Evolutionary conservation across 345 rosid genomes (phyloP).

Genomic region (Cardamine chenopodiifolia): DNA sequence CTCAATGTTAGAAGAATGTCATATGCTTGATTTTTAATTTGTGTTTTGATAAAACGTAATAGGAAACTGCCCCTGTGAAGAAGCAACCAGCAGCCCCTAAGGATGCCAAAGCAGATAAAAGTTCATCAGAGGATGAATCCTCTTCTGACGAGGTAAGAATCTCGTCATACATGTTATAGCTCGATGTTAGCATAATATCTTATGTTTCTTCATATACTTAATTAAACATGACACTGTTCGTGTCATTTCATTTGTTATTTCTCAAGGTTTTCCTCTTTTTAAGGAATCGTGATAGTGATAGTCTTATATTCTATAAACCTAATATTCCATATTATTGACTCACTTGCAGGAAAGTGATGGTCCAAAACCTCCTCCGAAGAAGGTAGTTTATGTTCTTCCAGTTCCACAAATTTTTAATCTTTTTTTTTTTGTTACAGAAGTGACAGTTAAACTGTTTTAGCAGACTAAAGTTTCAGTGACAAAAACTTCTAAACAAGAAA

Average conservation of each 20-base stretch:
- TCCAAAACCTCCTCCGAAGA: conserved; percentile 36
- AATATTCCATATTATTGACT: neutral
- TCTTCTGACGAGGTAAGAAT: conserved; percentile 42
- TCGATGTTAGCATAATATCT: neutral
- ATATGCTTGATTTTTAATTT: neutral
- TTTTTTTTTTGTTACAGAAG: neutral
- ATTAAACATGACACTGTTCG: neutral
- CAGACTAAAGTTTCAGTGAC: conserved; percentile 40
- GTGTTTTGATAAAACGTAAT: neutral
- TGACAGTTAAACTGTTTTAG: neutral
- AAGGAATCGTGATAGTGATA: neutral
- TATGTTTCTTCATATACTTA: neutral
- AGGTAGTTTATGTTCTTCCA: conserved; percentile 43
- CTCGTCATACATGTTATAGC: neutral
- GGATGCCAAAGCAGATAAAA: conserved; percentile 35
- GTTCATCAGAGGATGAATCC: conserved; percentile 49
- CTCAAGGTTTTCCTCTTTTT: neutral
- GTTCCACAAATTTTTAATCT: neutral
- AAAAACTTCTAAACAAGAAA: conserved; percentile 43
- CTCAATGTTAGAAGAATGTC: neutral
- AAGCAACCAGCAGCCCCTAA: neutral
- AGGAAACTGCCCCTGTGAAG: neutral
- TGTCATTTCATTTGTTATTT: neutral
- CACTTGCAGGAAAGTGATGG: conserved; percentile 39
- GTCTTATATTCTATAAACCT: no score